Conservation (phyloP, 176 grass and related monocot genomes). For the Poa annua region DNA sequence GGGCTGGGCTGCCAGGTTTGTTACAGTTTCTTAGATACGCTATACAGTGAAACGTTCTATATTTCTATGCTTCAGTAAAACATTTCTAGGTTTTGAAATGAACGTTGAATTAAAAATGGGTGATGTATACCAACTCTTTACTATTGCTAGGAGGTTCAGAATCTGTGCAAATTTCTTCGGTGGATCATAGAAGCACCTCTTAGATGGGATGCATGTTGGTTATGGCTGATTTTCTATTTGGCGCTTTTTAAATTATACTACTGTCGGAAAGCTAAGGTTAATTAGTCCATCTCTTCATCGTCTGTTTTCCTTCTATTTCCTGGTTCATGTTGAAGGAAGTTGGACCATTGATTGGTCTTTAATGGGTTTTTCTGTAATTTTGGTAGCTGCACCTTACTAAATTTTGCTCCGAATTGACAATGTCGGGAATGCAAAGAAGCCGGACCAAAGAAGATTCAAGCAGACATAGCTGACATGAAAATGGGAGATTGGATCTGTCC, state of each 20-base stretch:
- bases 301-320: slow-evolving; percentile 14
- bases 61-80: neutral
- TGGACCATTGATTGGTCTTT: neutral
- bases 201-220: neutral
- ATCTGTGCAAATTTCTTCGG: slow-evolving; percentile 4
- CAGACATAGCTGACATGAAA: slow-evolving; percentile 62
- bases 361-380: slow-evolving; percentile 15
- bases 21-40: neutral
- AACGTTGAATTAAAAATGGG: neutral
- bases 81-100: neutral
- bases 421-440: slow-evolving; percentile 74
- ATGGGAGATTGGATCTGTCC: slow-evolving; percentile 88
- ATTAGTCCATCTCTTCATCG: slow-evolving; percentile 35
- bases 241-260: neutral
- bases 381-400: slow-evolving; percentile 75
- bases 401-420: slow-evolving; percentile 63
- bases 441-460: slow-evolving; percentile 59
- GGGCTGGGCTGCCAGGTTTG: neutral
- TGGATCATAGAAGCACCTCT: neutral
- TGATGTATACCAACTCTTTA: neutral
- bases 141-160: neutral
- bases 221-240: neutral
- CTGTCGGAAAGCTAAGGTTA: neutral
- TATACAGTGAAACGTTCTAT: neutral
- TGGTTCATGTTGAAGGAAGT: neutral